Conservation (phyloP, 192 early-diverging fungal species). For the Phlyctochytrium arcticum region DNA sequence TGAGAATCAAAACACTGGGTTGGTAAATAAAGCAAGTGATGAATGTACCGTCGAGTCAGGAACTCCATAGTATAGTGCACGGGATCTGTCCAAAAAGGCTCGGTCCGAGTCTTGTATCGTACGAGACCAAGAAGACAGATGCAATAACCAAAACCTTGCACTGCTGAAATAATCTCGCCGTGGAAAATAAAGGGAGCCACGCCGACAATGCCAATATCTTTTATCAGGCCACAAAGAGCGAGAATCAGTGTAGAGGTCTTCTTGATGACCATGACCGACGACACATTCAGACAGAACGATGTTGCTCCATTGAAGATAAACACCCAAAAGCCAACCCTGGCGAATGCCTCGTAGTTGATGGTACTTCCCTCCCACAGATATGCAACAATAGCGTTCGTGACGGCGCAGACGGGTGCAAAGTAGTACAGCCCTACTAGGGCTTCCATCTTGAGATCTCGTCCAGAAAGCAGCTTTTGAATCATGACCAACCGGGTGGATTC, state of each 20-base stretch:
- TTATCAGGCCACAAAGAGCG: slow-evolving; percentile 33
- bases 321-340: slow-evolving; percentile 12
- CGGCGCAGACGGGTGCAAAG: slow-evolving; percentile 32
- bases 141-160: slow-evolving; percentile 36
- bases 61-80: not conserved
- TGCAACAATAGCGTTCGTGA: slow-evolving; percentile 3
- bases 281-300: slow-evolving; percentile 32
- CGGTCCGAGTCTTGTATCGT: slow-evolving; percentile 26
- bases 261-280: slow-evolving; percentile 32
- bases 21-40: no score
- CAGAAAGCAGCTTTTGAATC: slow-evolving; percentile 30
- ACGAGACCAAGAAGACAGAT: slow-evolving; percentile 29
- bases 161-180: slow-evolving; percentile 8
- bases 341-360: not conserved
- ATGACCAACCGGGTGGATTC: slow-evolving; percentile 33
- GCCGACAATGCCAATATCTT: slow-evolving; percentile 34
- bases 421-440: slow-evolving; percentile 32
- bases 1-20: no score
- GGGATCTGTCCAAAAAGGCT: slow-evolving; percentile 21
- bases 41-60: not conserved
- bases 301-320: slow-evolving; percentile 27
- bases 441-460: slow-evolving; percentile 36
- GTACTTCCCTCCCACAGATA: not conserved
- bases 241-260: slow-evolving; percentile 38
- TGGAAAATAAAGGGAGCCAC: slow-evolving; percentile 27